Percentiles rank a stretch among this genome's conserved stretches.
These are phyloP conservation scores for Ogataea salicorniae DNA, from an alignment of 805 yeast species.

Conservation along the genomic window DNA sequence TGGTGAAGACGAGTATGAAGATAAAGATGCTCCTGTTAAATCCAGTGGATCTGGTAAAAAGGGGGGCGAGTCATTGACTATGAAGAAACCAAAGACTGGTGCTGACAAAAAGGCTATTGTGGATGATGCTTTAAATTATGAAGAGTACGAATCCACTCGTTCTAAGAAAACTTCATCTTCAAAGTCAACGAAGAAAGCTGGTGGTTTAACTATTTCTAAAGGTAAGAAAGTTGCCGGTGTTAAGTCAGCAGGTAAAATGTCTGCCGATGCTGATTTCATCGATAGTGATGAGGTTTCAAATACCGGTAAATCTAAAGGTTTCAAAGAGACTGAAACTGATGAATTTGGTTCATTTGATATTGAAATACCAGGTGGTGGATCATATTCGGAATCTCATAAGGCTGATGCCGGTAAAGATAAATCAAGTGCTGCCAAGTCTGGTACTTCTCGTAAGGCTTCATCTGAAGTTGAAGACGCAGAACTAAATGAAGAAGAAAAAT, in stretches of 20 bases:
- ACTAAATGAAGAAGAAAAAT: not conserved
- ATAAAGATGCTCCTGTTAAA: not conserved
- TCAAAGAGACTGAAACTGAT: constrained; percentile 24
- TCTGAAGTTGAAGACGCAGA: not conserved
- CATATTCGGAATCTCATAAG: too few relatives aligned
- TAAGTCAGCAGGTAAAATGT: not conserved
- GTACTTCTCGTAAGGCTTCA: not conserved
- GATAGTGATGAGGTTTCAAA: constrained; percentile 9
- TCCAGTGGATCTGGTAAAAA: not conserved
- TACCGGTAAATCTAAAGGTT: constrained; percentile 22
- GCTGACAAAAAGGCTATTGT: too few relatives aligned
- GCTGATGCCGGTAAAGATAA: too few relatives aligned
- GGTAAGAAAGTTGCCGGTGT: not conserved
- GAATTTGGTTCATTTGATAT: constrained; percentile 5
- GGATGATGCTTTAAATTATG: too few relatives aligned
- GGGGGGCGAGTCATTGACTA: not conserved
- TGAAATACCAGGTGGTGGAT: too few relatives aligned
- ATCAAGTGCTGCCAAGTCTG: too few relatives aligned
- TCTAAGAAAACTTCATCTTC: too few relatives aligned
- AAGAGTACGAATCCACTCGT: too few relatives aligned
- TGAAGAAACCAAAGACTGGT: not conserved
- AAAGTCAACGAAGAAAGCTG: not conserved
- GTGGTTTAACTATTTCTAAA: not conserved
- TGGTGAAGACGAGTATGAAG: constrained; percentile 2
- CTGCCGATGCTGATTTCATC: constrained; percentile 20